Conservation (phyloP, 2,329 filamentous ascomycete genomes). For the Fusarium sp. region DNA sequence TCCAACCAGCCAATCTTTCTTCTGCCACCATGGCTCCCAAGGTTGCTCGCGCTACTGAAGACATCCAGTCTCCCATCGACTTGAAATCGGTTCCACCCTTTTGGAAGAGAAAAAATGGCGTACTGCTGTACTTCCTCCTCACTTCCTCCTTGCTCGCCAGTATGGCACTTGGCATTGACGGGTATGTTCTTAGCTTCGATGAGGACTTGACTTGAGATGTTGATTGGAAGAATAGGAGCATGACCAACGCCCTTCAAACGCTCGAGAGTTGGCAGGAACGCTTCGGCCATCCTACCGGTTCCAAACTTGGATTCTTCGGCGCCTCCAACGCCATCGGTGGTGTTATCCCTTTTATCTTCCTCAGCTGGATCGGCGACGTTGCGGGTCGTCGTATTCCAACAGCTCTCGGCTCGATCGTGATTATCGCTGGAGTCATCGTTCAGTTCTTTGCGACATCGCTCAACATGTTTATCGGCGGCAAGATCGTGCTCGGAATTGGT, state of each 20-base stretch:
- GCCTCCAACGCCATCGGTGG: slow-evolving; percentile 56
- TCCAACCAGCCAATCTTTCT: neutral
- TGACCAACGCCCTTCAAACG: slow-evolving; percentile 56
- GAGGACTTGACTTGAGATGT: rapidly evolving
- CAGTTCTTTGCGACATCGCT: slow-evolving; percentile 51
- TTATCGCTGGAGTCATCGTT: slow-evolving; percentile 52
- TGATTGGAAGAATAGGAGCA: slow-evolving; percentile 22
- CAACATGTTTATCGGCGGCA: slow-evolving; percentile 54
- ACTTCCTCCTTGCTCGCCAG: slow-evolving; percentile 57
- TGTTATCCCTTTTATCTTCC: slow-evolving; percentile 52
- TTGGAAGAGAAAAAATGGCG: slow-evolving; percentile 55
- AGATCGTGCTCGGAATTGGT: slow-evolving; percentile 53
- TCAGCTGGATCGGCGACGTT: slow-evolving; percentile 52
- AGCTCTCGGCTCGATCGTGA: slow-evolving; percentile 53
- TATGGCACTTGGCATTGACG: slow-evolving; percentile 56
- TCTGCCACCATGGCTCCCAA: slow-evolving; percentile 47
- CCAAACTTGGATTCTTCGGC: slow-evolving; percentile 54
- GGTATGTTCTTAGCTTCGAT: slow-evolving; percentile 41
- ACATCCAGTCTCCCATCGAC: slow-evolving; percentile 48
- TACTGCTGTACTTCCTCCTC: slow-evolving; percentile 56
- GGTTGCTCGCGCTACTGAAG: slow-evolving; percentile 47
- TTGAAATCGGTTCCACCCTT: slow-evolving; percentile 48
- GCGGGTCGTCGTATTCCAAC: slow-evolving; percentile 51
- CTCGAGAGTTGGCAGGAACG: slow-evolving; percentile 52
- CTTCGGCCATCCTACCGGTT: slow-evolving; percentile 53